Base-by-base conservation (phyloP, 148 eudicot species). In the Limonium bicolor region DNA sequence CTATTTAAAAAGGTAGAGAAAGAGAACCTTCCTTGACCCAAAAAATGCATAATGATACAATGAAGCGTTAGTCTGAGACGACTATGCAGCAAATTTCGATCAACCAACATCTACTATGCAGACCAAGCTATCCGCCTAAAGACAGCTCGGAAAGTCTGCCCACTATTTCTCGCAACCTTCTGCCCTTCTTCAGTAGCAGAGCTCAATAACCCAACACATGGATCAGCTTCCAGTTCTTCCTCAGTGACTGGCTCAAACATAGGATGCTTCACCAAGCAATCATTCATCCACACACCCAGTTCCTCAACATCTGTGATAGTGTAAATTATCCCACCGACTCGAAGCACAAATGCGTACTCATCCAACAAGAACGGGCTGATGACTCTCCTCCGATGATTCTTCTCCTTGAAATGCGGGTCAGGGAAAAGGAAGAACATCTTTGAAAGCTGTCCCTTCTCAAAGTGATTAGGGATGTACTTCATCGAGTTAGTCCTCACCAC, bases 381-480 rank as follows among this genome's bases (percentile, higher is more conserved):
- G 9, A 79, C 94, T 34, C 94, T 69, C 15, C 88, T 78, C 0
- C 96, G 64, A 70, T 83, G 96, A 41, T 88, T 88, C 65, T 88
- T 88, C 63, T 88, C 96, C 53, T 88, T 88, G 42, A 88, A 88
- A 27, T 88, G 96, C 21, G 96, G 96, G 28, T 88, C 94, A 0
- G 96, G 96, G 42, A 88, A 88, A 59, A 88, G 60, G 65, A 88
- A 88, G 58, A 88, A 88, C 96, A 88, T 83, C 68, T 88, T 88
- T 4, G 64, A 69, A 2, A 88, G 70, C 48, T 83, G 94, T 23
- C 74, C 86, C 54, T 83, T 88, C 42, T 74, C 77, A 18, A 88
- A 88, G 58, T 77, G 83, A 56, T 88, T 88, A 1, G 96, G 94
- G 44, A 82, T 79, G 64, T 88, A 88, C 55, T 88, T 83, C 96